Conservation (phyloP, 805 yeast species). For the Pichia nakasei region DNA sequence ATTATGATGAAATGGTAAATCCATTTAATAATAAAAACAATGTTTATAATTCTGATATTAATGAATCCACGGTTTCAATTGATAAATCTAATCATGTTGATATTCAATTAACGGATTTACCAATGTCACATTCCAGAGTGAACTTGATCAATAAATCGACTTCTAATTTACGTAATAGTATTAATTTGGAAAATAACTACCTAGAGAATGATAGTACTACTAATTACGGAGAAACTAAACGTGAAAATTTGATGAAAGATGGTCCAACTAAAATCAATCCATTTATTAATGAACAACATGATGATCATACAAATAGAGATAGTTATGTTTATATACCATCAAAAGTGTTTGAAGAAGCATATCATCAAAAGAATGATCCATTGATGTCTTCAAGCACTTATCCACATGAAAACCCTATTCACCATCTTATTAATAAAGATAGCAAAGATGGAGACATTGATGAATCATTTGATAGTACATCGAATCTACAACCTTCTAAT, state of each 20-base stretch:
- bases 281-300: background rate
- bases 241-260: background rate
- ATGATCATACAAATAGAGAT: background rate
- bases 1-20: background rate
- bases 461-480: background rate
- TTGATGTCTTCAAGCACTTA: background rate
- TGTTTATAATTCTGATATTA: background rate
- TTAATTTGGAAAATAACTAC: background rate
- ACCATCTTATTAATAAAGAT: background rate
- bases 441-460: background rate
- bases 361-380: background rate
- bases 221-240: background rate
- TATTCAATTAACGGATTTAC: conserved; percentile 1
- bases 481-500: background rate
- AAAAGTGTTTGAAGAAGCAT: conserved; percentile 2
- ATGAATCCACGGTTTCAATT: background rate
- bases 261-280: background rate
- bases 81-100: conserved; percentile 6
- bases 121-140: conserved; percentile 5
- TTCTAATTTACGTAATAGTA: background rate
- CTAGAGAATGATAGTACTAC: background rate
- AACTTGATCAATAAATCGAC: conserved; percentile 1
- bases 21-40: background rate
- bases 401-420: background rate
- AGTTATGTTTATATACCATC: conserved; percentile 4